phyloP scores from a whole-genome alignment of 768 basidiomycete species.

The Pleurotus ostreatus region DNA sequence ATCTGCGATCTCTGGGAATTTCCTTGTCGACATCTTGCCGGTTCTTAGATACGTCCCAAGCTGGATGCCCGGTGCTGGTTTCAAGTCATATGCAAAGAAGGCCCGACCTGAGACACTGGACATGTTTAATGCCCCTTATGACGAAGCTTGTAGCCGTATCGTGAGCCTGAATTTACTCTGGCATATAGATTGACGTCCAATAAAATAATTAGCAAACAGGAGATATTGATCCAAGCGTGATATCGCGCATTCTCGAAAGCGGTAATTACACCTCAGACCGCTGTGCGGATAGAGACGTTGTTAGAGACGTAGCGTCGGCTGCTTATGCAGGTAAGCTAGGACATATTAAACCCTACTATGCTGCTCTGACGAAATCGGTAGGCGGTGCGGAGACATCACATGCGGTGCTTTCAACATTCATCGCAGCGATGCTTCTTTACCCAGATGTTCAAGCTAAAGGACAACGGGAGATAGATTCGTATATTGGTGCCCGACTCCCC shows the following conservation, averaged over 20 bases:
- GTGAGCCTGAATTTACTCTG: not conserved
- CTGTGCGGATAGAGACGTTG: too few species aligned
- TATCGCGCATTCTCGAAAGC: too few species aligned
- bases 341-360: too few species aligned
- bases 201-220: not conserved
- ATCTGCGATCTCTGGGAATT: constrained; percentile 28
- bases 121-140: not conserved
- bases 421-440: constrained; percentile 32
- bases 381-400: too few species aligned
- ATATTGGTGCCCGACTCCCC: not conserved
- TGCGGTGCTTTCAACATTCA: constrained; percentile 15
- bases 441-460: constrained; percentile 34
- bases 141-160: not conserved
- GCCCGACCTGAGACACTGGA: constrained; percentile 5
- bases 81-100: constrained; percentile 21
- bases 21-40: constrained; percentile 25
- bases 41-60: constrained; percentile 28
- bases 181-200: not conserved
- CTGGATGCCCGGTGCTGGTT: constrained; percentile 37
- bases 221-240: not conserved
- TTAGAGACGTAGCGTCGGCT: too few species aligned
- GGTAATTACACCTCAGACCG: too few species aligned
- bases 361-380: too few species aligned
- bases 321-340: too few species aligned
- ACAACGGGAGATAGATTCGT: constrained; percentile 33